A percentile compares a stretch with the other conserved stretches of the same genome.
Evolutionary conservation across 2,329 filamentous ascomycete species (phyloP).

Genomic region (Pestalotiopsis sp.): DNA sequence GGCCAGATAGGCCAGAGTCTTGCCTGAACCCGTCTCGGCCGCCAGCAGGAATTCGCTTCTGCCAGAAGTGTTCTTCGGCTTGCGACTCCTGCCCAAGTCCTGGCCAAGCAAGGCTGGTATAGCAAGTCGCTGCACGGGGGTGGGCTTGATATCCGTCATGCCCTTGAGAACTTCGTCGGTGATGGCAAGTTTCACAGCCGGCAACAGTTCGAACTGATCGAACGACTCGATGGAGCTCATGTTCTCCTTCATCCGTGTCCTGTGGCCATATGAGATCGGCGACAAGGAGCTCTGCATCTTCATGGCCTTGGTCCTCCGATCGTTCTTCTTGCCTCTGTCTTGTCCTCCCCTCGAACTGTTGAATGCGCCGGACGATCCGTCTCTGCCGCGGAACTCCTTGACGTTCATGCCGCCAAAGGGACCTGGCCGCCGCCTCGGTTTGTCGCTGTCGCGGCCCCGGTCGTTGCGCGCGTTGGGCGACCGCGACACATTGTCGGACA

Average conservation of each 20-base stretch:
- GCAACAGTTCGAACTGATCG: constrained; percentile 77
- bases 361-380: constrained; percentile 25
- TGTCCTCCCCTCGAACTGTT: constrained; percentile 34
- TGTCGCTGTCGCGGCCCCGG: constrained; percentile 17
- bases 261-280: constrained; percentile 74
- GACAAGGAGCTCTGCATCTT: constrained; percentile 90
- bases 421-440: constrained; percentile 11
- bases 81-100: constrained; percentile 39
- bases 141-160: constrained; percentile 77
- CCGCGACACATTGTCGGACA: constrained; percentile 16
- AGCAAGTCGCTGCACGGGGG: constrained; percentile 85
- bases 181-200: constrained; percentile 71
- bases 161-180: constrained; percentile 73
- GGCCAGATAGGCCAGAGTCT: constrained; percentile 90
- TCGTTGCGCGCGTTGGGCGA: constrained; percentile 12
- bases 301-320: constrained; percentile 73
- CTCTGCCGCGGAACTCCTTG: constrained; percentile 18
- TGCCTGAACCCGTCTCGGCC: constrained; percentile 95
- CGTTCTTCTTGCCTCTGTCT: constrained; percentile 44
- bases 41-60: constrained; percentile 75
- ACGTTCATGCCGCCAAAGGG: constrained; percentile 26
- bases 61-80: constrained; percentile 32
- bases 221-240: constrained; percentile 74
- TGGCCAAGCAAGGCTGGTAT: constrained; percentile 79
- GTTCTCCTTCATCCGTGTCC: constrained; percentile 39